Percentiles rank a stretch among this genome's conserved stretches.
Conservation (phyloP, 192 early-diverging fungal genomes). For the Entophlyctis luteolus region DNA sequence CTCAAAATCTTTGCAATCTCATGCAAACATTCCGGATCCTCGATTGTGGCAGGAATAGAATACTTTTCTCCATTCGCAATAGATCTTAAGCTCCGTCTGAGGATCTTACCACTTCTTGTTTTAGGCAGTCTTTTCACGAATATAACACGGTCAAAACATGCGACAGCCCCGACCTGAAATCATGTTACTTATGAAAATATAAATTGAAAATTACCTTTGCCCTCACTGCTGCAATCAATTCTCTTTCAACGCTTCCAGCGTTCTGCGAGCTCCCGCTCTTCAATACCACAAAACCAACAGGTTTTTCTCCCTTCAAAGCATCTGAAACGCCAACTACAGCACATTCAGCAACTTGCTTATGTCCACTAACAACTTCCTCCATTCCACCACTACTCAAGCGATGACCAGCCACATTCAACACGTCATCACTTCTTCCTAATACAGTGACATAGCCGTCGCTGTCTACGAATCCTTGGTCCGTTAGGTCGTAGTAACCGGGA, state of each 20-base stretch:
- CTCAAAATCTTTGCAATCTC: conserved; percentile 19
- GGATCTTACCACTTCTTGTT: conserved; percentile 79
- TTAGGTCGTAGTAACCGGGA: conserved; percentile 77
- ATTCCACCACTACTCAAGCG: conserved; percentile 72
- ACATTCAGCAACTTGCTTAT: conserved; percentile 47
- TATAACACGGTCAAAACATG: conserved; percentile 68
- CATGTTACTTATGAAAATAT: neutral
- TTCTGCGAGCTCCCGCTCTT: conserved; percentile 17
- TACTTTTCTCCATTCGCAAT: conserved; percentile 51
- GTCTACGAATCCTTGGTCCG: conserved; percentile 78
- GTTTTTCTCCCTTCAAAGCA: conserved; percentile 41
- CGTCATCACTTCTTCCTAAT: conserved; percentile 43
- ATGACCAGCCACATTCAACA: conserved; percentile 87
- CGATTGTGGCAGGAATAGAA: conserved; percentile 76
- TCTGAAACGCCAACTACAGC: conserved; percentile 39
- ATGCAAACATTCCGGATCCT: conserved; percentile 55
- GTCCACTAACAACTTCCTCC: conserved; percentile 70
- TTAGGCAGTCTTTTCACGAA: conserved; percentile 75
- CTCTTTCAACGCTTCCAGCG: conserved; percentile 23
- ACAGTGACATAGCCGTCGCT: conserved; percentile 44
- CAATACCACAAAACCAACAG: conserved; percentile 41
- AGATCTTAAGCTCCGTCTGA: conserved; percentile 69
- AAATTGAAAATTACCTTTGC: conserved; percentile 26
- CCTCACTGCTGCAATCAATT: conserved; percentile 62
- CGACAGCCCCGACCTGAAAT: conserved; percentile 73